phyloP scores from a whole-genome alignment of 2,329 filamentous ascomycete genomes.

The Exophiala viscosa region DNA sequence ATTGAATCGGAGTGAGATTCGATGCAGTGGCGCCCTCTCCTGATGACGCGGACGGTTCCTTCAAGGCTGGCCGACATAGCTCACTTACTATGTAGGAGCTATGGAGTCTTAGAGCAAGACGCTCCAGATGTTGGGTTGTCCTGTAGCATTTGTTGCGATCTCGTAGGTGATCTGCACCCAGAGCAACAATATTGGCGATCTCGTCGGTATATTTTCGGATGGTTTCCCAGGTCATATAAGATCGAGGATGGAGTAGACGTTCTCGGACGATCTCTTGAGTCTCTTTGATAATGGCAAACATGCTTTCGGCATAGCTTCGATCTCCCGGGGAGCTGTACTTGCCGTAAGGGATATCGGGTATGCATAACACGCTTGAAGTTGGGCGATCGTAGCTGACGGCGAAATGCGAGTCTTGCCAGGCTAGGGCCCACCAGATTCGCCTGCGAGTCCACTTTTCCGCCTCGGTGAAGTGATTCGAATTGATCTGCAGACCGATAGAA shows the following conservation, averaged over 20 bases:
- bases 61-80: constrained; percentile 59
- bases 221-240: constrained; percentile 50
- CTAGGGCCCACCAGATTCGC: constrained; percentile 56
- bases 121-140: constrained; percentile 53
- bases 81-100: constrained; percentile 61
- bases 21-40: constrained; percentile 38
- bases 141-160: constrained; percentile 45
- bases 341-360: constrained; percentile 49
- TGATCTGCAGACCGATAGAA: constrained; percentile 57
- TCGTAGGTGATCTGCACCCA: constrained; percentile 56
- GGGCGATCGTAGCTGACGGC: constrained; percentile 61
- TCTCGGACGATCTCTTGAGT: constrained; percentile 58
- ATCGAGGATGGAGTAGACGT: constrained; percentile 52
- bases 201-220: constrained; percentile 57
- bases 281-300: constrained; percentile 53
- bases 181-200: constrained; percentile 55
- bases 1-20: constrained; percentile 17
- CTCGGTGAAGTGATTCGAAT: constrained; percentile 53
- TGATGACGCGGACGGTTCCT: constrained; percentile 34
- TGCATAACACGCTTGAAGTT: constrained; percentile 53
- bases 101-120: constrained; percentile 59
- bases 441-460: constrained; percentile 45
- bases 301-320: constrained; percentile 55
- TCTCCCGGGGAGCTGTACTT: constrained; percentile 47
- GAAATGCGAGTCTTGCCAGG: constrained; percentile 63